Base-by-base conservation (phyloP, 2,329 filamentous ascomycete species). In the Colletotrichum sp. region DNA sequence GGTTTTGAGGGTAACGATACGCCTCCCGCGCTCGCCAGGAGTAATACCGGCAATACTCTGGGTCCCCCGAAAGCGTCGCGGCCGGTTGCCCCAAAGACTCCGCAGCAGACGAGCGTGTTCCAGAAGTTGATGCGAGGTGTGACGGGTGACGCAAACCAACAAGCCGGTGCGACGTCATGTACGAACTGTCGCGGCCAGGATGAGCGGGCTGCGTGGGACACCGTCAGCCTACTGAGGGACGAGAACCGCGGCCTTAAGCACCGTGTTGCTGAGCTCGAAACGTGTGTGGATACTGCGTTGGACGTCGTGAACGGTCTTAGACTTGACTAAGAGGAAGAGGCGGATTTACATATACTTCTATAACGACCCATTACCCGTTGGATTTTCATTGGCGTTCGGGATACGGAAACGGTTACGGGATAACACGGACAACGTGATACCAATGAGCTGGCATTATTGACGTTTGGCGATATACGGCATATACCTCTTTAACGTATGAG, bases 211-310 rank as follows among this genome's bases (percentile, higher is more conserved):
- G 92, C 92, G 6, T 93, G 92, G 92, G 89, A 93, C 80, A 92
- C 92, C 6, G 92, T 92, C n/a, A 88, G 88, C 69, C 77, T 93
- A 63, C 83, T 93, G 75, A 86, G 90, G 52, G 90, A 91, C 63
- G 92, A 94, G 85, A 94, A 94, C 78, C 89, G 86, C 79, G 88
- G 88, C 11, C 82, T 94, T 66, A 93, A 93, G 85, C 86, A 88
- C 52, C 85, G 91, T 25, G 90, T 94, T 5, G 87, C 88, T 22
- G 86, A 91, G 78, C 82, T 94, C 5, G 92, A 94, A 83, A 86
- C 84, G 4, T 91, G 88, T 6, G 89, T 94, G 7, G 92, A 93
- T 44, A 89, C 89, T 8, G 92, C 91, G 3, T 82, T 94, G 71
- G 91, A 93, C 79, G 84, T 86, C 64, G 90, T 92, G n/a, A 90